These are phyloP conservation scores for Pyracantha coccinea DNA, from an alignment of 331 rosid genomes.

Conservation along the genomic window DNA sequence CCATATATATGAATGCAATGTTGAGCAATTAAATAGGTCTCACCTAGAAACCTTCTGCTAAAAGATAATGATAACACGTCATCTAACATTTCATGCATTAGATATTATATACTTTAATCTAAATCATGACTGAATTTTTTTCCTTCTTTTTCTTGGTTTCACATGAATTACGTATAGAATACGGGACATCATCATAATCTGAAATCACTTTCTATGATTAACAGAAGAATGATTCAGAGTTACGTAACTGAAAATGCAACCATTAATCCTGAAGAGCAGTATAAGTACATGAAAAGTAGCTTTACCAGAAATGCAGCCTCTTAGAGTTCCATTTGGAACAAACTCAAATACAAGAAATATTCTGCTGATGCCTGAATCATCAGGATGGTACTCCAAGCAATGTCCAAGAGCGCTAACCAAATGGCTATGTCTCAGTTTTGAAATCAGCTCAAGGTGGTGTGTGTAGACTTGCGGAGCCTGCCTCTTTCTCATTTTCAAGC, in stretches of 20 bases:
- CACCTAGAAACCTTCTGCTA: neutral
- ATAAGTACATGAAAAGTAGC: neutral
- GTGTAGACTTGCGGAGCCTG: conserved; percentile 53
- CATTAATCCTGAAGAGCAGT: neutral
- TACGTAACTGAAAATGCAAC: neutral
- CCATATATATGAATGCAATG: neutral
- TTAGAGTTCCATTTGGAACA: conserved; percentile 42
- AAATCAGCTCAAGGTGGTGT: conserved; percentile 64
- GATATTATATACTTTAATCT: neutral
- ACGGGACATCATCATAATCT: neutral
- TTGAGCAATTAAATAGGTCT: neutral
- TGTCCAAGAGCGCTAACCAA: conserved; percentile 76
- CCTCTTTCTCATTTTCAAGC: conserved; percentile 58
- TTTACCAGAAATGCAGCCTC: conserved; percentile 63
- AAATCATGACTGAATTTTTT: neutral
- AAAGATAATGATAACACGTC: neutral
- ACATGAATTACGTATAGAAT: neutral
- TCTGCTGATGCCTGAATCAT: conserved; percentile 48
- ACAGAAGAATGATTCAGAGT: neutral
- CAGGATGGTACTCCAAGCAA: conserved; percentile 57
- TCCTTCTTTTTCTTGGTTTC: neutral
- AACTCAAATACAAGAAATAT: conserved; percentile 57
- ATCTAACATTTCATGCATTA: neutral
- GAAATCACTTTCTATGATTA: neutral
- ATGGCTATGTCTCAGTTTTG: conserved; percentile 64